Evolutionary conservation across 1,284 basidiomycete species (phyloP).

Genomic region (Microbotryum scabiosae): DNA sequence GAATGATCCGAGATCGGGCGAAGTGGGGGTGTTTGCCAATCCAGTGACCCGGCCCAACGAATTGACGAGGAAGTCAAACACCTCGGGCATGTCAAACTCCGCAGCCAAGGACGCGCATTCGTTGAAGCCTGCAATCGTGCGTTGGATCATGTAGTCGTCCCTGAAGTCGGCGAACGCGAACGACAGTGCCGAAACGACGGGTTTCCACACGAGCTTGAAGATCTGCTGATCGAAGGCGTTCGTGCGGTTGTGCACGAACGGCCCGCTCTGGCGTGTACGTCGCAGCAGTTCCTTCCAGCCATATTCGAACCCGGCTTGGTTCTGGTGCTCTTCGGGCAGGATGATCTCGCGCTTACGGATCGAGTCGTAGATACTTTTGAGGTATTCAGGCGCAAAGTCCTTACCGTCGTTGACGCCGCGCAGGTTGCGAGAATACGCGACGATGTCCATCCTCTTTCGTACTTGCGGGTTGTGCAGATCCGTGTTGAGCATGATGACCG

Average conservation of each 20-base stretch:
- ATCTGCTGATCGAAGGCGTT: conserved; percentile 75
- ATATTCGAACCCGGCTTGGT: conserved; percentile 95
- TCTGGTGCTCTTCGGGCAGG: conserved; percentile 95
- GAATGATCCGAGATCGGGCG: conserved; percentile 62
- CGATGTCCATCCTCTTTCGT: conserved; percentile 90
- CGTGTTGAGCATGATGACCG: conserved; percentile 97
- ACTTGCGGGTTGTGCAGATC: conserved; percentile 92
- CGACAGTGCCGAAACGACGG: conserved; percentile 66
- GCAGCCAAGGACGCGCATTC: conserved; percentile 92
- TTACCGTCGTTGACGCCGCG: conserved; percentile 82
- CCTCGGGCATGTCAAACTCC: conserved; percentile 79
- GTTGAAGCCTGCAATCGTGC: conserved; percentile 86
- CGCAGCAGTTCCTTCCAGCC: conserved; percentile 94
- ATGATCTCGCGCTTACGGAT: conserved; percentile 92
- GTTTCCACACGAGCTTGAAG: conserved; percentile 86
- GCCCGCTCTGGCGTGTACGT: conserved; percentile 71
- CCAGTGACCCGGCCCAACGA: conserved; percentile 62
- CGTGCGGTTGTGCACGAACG: conserved; percentile 63
- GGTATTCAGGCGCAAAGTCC: conserved; percentile 76
- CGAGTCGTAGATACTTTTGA: conserved; percentile 85
- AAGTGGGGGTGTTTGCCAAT: conserved; percentile 7
- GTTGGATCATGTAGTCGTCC: conserved; percentile 93
- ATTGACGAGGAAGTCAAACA: conserved; percentile 92
- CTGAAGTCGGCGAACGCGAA: conserved; percentile 79
- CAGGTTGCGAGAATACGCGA: conserved; percentile 87